phyloP scores from a whole-genome alignment of 306 rosid species.

The Cicer pinnatifidum region DNA sequence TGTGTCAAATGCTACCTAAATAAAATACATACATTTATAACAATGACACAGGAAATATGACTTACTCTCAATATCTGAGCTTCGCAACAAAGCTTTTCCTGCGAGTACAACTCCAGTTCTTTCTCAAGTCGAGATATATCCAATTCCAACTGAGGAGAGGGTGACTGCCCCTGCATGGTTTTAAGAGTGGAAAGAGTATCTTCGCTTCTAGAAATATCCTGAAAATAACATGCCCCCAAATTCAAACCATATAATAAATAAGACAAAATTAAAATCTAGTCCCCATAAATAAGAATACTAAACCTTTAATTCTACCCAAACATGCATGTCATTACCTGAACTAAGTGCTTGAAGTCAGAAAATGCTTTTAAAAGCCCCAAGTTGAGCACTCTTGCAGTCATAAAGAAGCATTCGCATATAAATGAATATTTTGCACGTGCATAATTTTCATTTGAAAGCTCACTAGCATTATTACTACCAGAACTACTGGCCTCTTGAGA shows the following conservation, averaged over 20 bases:
- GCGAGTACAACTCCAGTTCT: constrained; percentile 80
- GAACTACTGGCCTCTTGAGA: constrained; percentile 95
- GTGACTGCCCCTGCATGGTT: constrained; percentile 70
- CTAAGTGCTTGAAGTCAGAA: constrained; percentile 95
- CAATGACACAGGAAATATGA: neutral
- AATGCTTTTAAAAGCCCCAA: constrained; percentile 93
- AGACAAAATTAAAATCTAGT: constrained; percentile 16
- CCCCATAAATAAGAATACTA: constrained; percentile 31
- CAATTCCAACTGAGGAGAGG: constrained; percentile 62
- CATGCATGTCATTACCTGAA: constrained; percentile 67
- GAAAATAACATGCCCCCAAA: constrained; percentile 40
- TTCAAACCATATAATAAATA: constrained; percentile 36
- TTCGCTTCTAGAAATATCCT: constrained; percentile 93
- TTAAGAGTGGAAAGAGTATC: constrained; percentile 83
- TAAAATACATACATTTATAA: too few species aligned
- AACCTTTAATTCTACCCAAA: constrained; percentile 22
- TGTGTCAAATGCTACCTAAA: neutral
- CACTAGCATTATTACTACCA: constrained; percentile 61
- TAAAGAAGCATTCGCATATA: constrained; percentile 98
- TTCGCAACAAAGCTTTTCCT: constrained; percentile 88
- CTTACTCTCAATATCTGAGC: constrained; percentile 92
- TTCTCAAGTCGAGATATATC: constrained; percentile 90
- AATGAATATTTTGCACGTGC: constrained; percentile 67
- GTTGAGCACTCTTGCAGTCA: constrained; percentile 96
- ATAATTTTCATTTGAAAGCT: constrained; percentile 50